These are phyloP conservation scores for Linaria vulgaris DNA, from an alignment of 257 asterid species.

Conservation along the genomic window DNA sequence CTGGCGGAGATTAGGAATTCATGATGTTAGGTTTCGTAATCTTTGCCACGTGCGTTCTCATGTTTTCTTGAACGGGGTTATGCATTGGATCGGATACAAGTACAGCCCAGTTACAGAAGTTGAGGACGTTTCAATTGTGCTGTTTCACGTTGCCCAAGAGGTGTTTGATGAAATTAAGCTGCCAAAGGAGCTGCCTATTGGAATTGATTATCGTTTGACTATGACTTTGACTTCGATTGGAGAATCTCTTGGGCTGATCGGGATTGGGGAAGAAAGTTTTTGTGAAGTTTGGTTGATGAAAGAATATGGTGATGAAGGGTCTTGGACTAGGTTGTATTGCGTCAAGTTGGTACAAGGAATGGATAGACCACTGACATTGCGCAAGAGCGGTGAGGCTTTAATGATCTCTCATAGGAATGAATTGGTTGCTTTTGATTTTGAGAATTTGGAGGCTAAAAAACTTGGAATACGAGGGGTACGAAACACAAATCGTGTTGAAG, in stretches of 20 bases:
- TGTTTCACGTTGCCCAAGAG: too few relatives aligned
- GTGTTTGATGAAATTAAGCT: too few relatives aligned
- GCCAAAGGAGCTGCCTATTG: too few relatives aligned
- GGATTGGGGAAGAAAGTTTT: too few relatives aligned
- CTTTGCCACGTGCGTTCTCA: slow-evolving; percentile 36
- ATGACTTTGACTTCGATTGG: too few relatives aligned
- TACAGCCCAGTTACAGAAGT: too few relatives aligned
- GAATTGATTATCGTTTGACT: too few relatives aligned
- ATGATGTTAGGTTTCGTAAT: slow-evolving; percentile 26
- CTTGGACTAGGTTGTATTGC: slow-evolving; percentile 54
- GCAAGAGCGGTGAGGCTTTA: slow-evolving; percentile 43
- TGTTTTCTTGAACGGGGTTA: slow-evolving; percentile 36
- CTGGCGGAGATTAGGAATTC: slow-evolving; percentile 44
- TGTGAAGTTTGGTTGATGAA: slow-evolving; percentile 62
- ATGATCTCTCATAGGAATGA: slow-evolving; percentile 23
- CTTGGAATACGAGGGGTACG: slow-evolving; percentile 43
- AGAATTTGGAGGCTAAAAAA: slow-evolving; percentile 17
- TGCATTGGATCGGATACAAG: slow-evolving; percentile 41
- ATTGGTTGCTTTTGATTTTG: slow-evolving; percentile 38
- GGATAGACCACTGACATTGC: slow-evolving; percentile 40
- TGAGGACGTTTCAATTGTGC: too few relatives aligned
- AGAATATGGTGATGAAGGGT: slow-evolving; percentile 44
- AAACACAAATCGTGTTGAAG: slow-evolving; percentile 38
- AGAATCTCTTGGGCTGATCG: too few relatives aligned
- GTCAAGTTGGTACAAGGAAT: slow-evolving; percentile 23